phyloP scores from a whole-genome alignment of 2,329 filamentous ascomycete genomes.

The Bimuria novae-zelandiae region DNA sequence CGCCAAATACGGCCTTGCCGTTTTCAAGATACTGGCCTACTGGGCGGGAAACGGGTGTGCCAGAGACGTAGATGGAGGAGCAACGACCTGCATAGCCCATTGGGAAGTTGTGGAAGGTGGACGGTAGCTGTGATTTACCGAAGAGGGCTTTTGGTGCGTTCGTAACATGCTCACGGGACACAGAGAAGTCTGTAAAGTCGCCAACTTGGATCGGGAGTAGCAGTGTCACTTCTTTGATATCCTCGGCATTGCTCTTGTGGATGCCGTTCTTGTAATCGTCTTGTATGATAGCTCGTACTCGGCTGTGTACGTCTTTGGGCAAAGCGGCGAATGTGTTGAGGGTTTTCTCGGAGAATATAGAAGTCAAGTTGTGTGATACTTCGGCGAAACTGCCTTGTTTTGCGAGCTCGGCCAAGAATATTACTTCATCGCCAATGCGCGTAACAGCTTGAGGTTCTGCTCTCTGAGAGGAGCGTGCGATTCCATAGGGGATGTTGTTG shows the following conservation, averaged over 20 bases:
- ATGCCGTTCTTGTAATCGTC: slow-evolving; percentile 30
- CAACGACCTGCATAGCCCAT: slow-evolving; percentile 61
- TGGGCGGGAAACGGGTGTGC: slow-evolving; percentile 40
- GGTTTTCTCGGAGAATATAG: slow-evolving; percentile 37
- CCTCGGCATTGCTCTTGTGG: slow-evolving; percentile 20
- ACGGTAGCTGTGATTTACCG: slow-evolving; percentile 27
- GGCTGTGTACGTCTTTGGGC: slow-evolving; percentile 43
- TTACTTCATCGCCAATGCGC: slow-evolving; percentile 55
- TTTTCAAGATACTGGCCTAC: slow-evolving; percentile 34
- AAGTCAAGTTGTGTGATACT: slow-evolving; percentile 21
- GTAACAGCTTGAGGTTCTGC: slow-evolving; percentile 54
- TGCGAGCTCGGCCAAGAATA: slow-evolving; percentile 57
- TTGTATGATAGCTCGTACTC: slow-evolving; percentile 51
- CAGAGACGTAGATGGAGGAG: slow-evolving; percentile 58
- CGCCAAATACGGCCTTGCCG: slow-evolving; percentile 45
- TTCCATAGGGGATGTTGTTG: slow-evolving; percentile 40
- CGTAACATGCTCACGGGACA: slow-evolving; percentile 57
- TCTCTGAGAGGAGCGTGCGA: slow-evolving; percentile 29
- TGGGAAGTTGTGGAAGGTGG: slow-evolving; percentile 43
- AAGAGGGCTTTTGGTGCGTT: slow-evolving; percentile 52
- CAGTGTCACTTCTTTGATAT: slow-evolving; percentile 50
- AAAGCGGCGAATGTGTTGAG: slow-evolving; percentile 59
- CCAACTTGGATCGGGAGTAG: slow-evolving; percentile 61
- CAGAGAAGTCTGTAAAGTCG: slow-evolving; percentile 65
- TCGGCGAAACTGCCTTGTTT: slow-evolving; percentile 33